Evolutionary conservation across 2,329 filamentous ascomycete species (phyloP).

Genomic region (Fusarium piperis): DNA sequence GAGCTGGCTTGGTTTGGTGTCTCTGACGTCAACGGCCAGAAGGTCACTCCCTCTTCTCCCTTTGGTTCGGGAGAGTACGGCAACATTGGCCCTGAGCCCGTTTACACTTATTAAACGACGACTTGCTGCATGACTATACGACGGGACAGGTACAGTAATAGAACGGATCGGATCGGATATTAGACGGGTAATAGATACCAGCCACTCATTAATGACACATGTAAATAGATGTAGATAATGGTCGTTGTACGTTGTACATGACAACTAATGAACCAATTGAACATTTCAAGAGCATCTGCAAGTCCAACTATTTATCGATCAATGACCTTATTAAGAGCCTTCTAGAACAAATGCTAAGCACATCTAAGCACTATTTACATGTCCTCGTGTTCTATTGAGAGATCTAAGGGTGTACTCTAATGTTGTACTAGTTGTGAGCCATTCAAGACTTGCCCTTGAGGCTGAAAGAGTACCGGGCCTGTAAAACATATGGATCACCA

Average conservation of each 20-base stretch:
- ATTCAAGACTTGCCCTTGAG: slow-evolving; percentile 48
- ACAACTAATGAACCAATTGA: background rate
- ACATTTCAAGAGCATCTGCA: background rate
- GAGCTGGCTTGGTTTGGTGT: slow-evolving; percentile 35
- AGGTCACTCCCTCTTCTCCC: slow-evolving; percentile 19
- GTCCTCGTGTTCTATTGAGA: background rate
- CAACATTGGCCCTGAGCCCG: slow-evolving; percentile 23
- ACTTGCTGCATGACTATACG: background rate
- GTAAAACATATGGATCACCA: slow-evolving; percentile 68
- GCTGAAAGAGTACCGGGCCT: slow-evolving; percentile 70
- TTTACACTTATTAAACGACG: slow-evolving; percentile 25
- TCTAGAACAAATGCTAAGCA: too few species aligned
- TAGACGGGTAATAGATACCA: background rate
- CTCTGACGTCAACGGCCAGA: slow-evolving; percentile 25
- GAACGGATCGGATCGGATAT: background rate
- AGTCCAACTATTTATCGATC: too few species aligned
- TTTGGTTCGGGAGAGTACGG: slow-evolving; percentile 28
- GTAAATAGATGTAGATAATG: background rate
- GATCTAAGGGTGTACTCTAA: background rate
- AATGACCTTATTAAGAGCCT: too few species aligned
- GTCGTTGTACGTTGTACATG: background rate
- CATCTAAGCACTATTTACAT: background rate
- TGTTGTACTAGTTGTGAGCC: background rate
- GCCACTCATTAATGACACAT: background rate
- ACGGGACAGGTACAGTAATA: background rate